phyloP scores from a whole-genome alignment of 306 rosid species.

The Fagus sylvatica region DNA sequence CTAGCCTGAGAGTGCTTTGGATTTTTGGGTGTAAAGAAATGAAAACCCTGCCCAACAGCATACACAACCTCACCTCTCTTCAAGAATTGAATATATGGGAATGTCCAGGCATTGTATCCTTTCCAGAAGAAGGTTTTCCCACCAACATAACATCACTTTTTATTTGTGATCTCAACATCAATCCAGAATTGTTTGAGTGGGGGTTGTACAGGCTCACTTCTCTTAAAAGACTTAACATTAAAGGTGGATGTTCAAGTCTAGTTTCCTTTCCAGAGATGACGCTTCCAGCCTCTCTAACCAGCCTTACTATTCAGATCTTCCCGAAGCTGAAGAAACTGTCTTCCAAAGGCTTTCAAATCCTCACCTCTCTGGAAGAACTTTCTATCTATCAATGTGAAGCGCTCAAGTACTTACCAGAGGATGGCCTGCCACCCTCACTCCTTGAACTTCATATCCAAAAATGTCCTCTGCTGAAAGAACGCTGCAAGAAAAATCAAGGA shows the following conservation, averaged over 20 bases:
- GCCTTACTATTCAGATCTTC: background rate
- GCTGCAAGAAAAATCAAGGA: background rate
- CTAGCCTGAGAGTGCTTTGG: background rate
- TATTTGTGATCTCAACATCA: background rate
- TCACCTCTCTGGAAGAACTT: conserved; percentile 24
- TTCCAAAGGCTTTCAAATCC: conserved; percentile 16
- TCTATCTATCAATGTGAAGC: background rate
- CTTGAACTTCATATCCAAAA: fast-evolving
- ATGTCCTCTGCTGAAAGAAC: conserved; percentile 1
- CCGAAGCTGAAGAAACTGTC: conserved; percentile 15
- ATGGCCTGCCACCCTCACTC: conserved; percentile 5
- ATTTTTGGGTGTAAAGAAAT: background rate
- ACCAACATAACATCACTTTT: conserved; percentile 6
- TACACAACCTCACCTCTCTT: conserved; percentile 19
- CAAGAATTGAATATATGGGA: background rate
- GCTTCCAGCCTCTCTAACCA: conserved; percentile 17
- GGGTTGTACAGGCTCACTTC: conserved; percentile 24
- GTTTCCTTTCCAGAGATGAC: conserved; percentile 21
- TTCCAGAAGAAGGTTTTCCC: conserved; percentile 19
- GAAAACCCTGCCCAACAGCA: background rate
- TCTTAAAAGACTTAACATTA: background rate
- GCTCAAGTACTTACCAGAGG: background rate
- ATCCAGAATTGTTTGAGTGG: conserved; percentile 8
- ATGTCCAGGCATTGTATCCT: background rate
- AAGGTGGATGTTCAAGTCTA: background rate